Conservation (phyloP, 768 basidiomycete genomes). For the Crucibulum laeve region DNA sequence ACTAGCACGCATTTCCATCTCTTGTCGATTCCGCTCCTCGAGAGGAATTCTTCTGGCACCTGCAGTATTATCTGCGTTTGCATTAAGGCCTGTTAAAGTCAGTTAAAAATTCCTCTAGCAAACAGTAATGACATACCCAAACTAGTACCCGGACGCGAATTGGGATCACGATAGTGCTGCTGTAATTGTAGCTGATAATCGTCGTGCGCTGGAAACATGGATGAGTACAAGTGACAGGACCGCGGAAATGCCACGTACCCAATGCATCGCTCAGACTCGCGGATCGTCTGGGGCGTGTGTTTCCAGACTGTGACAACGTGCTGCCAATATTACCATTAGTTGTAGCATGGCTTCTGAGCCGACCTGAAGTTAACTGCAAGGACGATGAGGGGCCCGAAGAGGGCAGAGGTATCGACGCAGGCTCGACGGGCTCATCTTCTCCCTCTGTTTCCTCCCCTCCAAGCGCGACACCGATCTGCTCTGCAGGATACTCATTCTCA, state of each 20-base stretch:
- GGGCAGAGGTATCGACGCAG: constrained; percentile 18
- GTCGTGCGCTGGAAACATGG: constrained; percentile 26
- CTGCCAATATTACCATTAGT: constrained; percentile 16
- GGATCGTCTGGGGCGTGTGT: constrained; percentile 65
- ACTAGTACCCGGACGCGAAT: constrained; percentile 31
- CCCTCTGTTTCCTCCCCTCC: constrained; percentile 28
- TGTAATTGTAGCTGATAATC: constrained; percentile 34
- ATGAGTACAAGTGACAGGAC: constrained; percentile 8
- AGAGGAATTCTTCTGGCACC: constrained; percentile 31
- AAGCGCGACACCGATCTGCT: constrained; percentile 10
- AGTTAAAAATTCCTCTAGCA: background rate
- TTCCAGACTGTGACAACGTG: constrained; percentile 34
- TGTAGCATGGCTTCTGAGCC: constrained; percentile 13
- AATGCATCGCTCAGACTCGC: constrained; percentile 71
- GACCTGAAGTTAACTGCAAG: constrained; percentile 10
- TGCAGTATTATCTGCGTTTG: constrained; percentile 20
- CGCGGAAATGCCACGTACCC: constrained; percentile 21
- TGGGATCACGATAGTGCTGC: constrained; percentile 25
- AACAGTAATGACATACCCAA: constrained; percentile 16
- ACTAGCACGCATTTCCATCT: constrained; percentile 34
- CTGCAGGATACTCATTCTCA: constrained; percentile 31
- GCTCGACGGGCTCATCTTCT: constrained; percentile 25
- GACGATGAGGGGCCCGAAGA: constrained; percentile 16
- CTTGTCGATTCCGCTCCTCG: constrained; percentile 35
- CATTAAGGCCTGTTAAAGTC: constrained; percentile 15